phyloP scores from a whole-genome alignment of 2,329 filamentous ascomycete species.

The Neodidymelliopsis sp. region DNA sequence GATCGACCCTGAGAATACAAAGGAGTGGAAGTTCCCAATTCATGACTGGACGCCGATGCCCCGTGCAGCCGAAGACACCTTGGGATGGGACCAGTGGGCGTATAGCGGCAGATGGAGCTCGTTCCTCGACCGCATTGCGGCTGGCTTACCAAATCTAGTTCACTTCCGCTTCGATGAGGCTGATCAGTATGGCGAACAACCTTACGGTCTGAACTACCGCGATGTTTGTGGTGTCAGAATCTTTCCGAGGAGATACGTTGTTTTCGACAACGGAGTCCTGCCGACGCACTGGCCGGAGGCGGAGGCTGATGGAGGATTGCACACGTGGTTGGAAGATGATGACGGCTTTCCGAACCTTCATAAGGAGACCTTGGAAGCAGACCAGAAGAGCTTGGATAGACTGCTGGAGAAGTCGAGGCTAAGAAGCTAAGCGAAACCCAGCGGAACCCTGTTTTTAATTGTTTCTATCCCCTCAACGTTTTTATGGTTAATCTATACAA shows the following conservation, averaged over 20 bases:
- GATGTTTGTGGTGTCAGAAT: neutral
- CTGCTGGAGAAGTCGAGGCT: conserved; percentile 1
- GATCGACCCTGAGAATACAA: neutral
- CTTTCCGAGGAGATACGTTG: conserved; percentile 10
- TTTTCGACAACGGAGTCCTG: conserved; percentile 15
- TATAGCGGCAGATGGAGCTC: neutral
- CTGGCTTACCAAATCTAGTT: neutral
- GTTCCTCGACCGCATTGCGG: neutral
- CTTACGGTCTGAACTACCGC: neutral
- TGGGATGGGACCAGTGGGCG: neutral
- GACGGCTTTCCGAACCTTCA: conserved; percentile 2
- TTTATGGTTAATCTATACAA: too few species aligned
- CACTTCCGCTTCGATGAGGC: conserved; percentile 5
- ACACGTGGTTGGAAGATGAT: neutral
- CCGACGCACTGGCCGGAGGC: conserved; percentile 18
- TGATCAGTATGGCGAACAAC: too few species aligned
- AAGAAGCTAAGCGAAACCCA: too few species aligned
- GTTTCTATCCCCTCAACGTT: too few species aligned
- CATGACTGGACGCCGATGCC: conserved; percentile 1
- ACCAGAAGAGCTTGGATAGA: conserved; percentile 13
- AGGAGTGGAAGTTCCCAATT: neutral
- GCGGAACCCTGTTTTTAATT: too few species aligned
- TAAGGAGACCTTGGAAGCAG: conserved; percentile 5
- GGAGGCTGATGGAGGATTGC: conserved; percentile 2
- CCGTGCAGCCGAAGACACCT: neutral